Base-by-base conservation (phyloP, 331 rosid genomes). In the Dryas integrifolia region DNA sequence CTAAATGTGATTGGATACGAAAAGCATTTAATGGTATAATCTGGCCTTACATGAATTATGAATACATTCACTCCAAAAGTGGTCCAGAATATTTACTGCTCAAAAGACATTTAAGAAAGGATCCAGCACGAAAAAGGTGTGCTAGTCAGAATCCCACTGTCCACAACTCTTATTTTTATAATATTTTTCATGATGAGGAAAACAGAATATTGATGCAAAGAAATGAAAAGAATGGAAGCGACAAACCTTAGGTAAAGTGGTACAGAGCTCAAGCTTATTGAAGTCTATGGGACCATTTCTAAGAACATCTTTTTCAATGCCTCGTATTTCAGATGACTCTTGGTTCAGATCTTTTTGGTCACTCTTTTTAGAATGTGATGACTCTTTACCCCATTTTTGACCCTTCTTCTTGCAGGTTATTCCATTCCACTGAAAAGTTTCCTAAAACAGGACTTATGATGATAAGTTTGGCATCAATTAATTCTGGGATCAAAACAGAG, bases 301-400 rank as follows among this genome's bases (percentile, higher is more conserved):
- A 41, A 70, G 79, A 58, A 68, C 62, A 76, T 75, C 83, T 67
- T 86, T 79, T 79, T 72, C 85, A 74, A 69, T 40, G 74, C 46
- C 59, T 68, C 12, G 68, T 79, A 65, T 30, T 56, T 12, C 73
- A 65, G 78, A 63, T 53, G 74, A 47, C 72, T 90, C 91, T 73
- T 77, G 77, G 58, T 69, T 58, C 56, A 72, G 68, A 71, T 66
- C 65, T 69, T 82, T 66, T 13, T 75, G 21, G 30, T 63, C 77
- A 67, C 79, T 87, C 58, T 82, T 81, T 77, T 78, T 89, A 53
- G 43, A 73, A 79, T 77, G 79, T 15, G 86, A 6, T 46, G 52
- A 87, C 79, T 95, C 99, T 73, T 44, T 85, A 71, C 98, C 98
- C 99, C 99, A 95, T 81, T 92, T 87, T 81, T 95, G 96, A 43